Base-by-base conservation (phyloP, 495 filamentous ascomycete genomes). In the Penicillium pancosmium region DNA sequence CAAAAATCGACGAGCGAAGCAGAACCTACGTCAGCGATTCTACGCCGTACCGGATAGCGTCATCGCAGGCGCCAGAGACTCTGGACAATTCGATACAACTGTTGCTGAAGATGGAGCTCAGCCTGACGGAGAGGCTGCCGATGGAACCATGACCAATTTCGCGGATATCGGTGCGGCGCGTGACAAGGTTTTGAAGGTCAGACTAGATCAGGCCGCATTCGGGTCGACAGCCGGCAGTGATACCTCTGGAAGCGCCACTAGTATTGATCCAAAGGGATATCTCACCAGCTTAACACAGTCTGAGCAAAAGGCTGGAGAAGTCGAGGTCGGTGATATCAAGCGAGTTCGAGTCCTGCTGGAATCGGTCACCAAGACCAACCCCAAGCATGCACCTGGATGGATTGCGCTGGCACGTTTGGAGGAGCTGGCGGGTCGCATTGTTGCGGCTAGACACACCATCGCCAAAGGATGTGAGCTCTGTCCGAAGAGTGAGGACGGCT, bases 31-130 rank as follows among this genome's bases (percentile, higher is more conserved):
- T 52, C 84, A 95, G 62, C 85, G 91, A 49, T 97, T 96, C 73
- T 99, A 99, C 68, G 95, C 92, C 13, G 94, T 98, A 6, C 94
- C 94, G 2, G 94, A 99, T 74, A 97, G 92, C 61, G 95, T 99
- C 31, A 86, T 99, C 55, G 91, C 92, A 10, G 88, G 89, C 18
- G 93, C 93, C 21, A 79, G 91, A 64, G 89, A 91, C 62, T 81
- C 88, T 0, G 81, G 83, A 1, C 89, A 96, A 63, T 87, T 97
- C 54, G 92, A 91, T 13, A 93, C 91, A 0, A 92, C 88, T 0
- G 83, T 99, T 23, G 80, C 84, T 36, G 92, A 93, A 33, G 92
- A 96, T 62, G 91, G 89, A 15, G 70, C 77, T 13, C 74, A 78
- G 7, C 69, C 68, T 4, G 72, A 77, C 8, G 70, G 69, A 47